Base-by-base conservation (phyloP, 1,139 yeast genomes). In the Meyerozyma elateridarum region DNA sequence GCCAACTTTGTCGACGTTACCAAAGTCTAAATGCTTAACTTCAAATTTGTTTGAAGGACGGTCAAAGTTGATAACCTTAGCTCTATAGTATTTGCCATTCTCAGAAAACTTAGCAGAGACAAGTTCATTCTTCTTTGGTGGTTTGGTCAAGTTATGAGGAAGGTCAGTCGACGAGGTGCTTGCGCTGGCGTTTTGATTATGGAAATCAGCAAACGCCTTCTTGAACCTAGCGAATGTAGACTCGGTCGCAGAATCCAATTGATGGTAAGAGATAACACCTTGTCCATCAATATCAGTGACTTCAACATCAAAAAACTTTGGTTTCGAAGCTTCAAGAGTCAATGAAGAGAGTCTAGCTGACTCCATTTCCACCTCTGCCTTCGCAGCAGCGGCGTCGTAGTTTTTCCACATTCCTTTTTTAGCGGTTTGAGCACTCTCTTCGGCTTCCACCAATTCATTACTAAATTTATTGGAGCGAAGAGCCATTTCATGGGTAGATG, bases 391-490 rank as follows among this genome's bases (percentile, higher is more conserved):
- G 15, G 69, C 66, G 38, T 68, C 76, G 48, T 70, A 80, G 40
- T 73, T 55, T 19, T 61, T 58, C 95, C 95, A 85, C 4, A 85
- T 37, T 2, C 94, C 94, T 41, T 67, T 56, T 43, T 69, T 71
- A 22, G 58, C 58, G 3, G 51, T 48, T 51, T 72, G 71, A 3
- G 95, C 95, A 4, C 51, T 51, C 21, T 69, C 75, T 54, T 85
- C 85, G 2, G 91, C 87, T 25, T 67, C 73, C 29, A 62, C 55
- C 28, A 85, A 64, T 31, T 71, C 76, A 15, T 64, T 51, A 26
- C 67, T 74, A 45, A 61, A 71, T 19, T 79, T 73, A 31, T 84
- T 78, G 32, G 73, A 71, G 34, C 62, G 59, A 8, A 83, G 75
- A 1, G 91, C 81, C 36, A 72, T 70, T 31, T 74, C 87, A 47